Conservation (phyloP, 176 grass and related monocot genomes). For the Dendrocalamus sinicus region DNA sequence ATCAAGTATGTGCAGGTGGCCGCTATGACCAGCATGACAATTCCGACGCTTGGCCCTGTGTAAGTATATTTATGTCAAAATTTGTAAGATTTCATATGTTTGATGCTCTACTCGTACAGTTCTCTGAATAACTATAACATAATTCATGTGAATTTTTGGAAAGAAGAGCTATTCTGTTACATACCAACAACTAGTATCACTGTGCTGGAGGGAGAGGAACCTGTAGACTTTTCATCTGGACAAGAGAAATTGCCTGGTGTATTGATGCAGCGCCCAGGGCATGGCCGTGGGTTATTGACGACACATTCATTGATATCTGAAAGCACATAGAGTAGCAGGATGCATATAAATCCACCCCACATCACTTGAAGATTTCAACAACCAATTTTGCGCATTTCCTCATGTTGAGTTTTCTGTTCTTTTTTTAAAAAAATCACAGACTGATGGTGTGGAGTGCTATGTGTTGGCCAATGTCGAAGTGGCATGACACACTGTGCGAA, state of each 20-base stretch:
- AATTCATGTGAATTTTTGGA: background rate
- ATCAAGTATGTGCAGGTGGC: conserved; percentile 3
- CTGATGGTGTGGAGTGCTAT: too few species aligned
- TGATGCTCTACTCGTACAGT: too few species aligned
- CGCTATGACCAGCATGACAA: conserved; percentile 7
- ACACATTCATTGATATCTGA: conserved; percentile 2
- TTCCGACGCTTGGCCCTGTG: background rate
- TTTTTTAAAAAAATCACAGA: too few species aligned
- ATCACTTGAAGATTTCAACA: too few species aligned
- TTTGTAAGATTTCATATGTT: too few species aligned
- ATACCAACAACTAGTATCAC: conserved; percentile 1
- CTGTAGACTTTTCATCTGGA: background rate
- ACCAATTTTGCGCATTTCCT: too few species aligned
- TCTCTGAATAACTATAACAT: background rate
- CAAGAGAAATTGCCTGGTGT: conserved; percentile 5
- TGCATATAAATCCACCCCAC: too few species aligned
- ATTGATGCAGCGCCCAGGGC: conserved; percentile 17
- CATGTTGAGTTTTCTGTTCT: too few species aligned
- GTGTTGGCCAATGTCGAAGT: too few species aligned
- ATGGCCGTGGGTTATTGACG: background rate
- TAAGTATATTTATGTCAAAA: background rate
- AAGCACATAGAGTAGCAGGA: too few species aligned
- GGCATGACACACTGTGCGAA: too few species aligned
- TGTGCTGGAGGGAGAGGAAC: background rate
- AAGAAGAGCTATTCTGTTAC: background rate